Conservation (phyloP, 306 rosid genomes). For the Inga laurina region DNA sequence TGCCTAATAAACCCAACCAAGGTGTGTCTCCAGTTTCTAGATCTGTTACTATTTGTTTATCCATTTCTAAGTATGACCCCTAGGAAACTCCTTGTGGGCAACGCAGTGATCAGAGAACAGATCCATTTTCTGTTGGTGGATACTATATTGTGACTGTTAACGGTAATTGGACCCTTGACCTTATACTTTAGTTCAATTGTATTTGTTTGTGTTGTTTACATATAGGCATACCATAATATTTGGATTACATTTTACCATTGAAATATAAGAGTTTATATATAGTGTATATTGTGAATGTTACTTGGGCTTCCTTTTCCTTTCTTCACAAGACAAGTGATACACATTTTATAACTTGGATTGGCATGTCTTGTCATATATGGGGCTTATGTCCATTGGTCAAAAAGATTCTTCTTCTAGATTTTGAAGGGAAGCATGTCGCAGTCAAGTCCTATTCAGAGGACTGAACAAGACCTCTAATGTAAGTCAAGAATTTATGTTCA, state of each 20-base stretch:
- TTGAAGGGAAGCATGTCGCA: slow-evolving; percentile 64
- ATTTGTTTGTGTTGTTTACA: not conserved
- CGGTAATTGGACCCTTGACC: slow-evolving; percentile 8
- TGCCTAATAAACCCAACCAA: not conserved
- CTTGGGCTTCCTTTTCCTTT: not conserved
- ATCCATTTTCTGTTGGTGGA: not conserved
- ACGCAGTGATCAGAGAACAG: slow-evolving; percentile 9
- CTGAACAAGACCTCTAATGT: slow-evolving; percentile 52
- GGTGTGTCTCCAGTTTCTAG: not conserved
- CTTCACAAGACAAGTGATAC: not conserved
- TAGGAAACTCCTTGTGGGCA: not conserved
- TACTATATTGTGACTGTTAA: slow-evolving; percentile 6
- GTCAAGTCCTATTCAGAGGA: slow-evolving; percentile 86
- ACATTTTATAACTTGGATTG: slow-evolving; percentile 12
- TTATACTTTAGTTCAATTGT: not conserved
- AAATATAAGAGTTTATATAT: not conserved
- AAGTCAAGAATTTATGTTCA: not conserved
- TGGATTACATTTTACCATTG: not conserved
- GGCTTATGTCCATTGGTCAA: slow-evolving; percentile 57
- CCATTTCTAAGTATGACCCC: slow-evolving; percentile 6
- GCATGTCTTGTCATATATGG: slow-evolving; percentile 35
- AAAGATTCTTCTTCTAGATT: too few relatives aligned
- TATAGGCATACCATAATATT: not conserved
- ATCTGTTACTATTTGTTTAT: slow-evolving; percentile 17
- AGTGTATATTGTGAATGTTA: not conserved